Evolutionary conservation across 176 grass and related monocot genomes (phyloP), one percentile per base, ranked within the genome.

Genomic region (Bothriochloa decipiens): DNA sequence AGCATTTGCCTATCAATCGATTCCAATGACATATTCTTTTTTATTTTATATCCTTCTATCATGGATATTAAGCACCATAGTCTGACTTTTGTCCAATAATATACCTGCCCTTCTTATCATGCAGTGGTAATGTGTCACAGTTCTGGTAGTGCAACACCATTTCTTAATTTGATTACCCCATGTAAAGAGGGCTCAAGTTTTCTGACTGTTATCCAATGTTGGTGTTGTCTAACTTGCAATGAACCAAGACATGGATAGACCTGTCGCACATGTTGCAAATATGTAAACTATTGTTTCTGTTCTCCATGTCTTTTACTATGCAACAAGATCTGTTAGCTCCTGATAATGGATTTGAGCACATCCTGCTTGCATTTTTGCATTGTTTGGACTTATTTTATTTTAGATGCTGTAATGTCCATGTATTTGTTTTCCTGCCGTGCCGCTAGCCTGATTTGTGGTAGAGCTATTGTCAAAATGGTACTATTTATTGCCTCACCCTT

Each of bases 291-390:
- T 14, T 10, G 52, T 42, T 82, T 81, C 4, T 22, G 40, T 85
- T 81, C 18, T 89, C 8, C 42, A 4, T 82, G 22, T 66, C 36
- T 9, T 47, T 14, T 26, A 68, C 85, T 23, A 28, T 75, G 82
- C 6, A 8, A 37, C 26, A 42, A 7, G 10, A 53, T 53, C 10
- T 52, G 40, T 68, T 50, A 43, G 16, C 3, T 35, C 17, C 18
- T 23, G 2, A 32, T 60, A 70, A 18, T 16, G 49, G 13, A 25
- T 70, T 12, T 52, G 41, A 70, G 1, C 17, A 18, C n/a, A 26
- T 52, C 15, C 28, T 52, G 1, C 23, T 37, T 39, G 25, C 69
- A 0, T 25, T 18, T 75, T 1, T 78, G 57, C 39, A 5, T 72
- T 14, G 10, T 60, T 46, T 70, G 25, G 42, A 41, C 17, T 57